A percentile compares a stretch with the other conserved stretches of the same genome.
These are phyloP conservation scores for Thoreauomyces humboldtii DNA, from an alignment of 192 early-diverging fungal species.

Conservation along the genomic window DNA sequence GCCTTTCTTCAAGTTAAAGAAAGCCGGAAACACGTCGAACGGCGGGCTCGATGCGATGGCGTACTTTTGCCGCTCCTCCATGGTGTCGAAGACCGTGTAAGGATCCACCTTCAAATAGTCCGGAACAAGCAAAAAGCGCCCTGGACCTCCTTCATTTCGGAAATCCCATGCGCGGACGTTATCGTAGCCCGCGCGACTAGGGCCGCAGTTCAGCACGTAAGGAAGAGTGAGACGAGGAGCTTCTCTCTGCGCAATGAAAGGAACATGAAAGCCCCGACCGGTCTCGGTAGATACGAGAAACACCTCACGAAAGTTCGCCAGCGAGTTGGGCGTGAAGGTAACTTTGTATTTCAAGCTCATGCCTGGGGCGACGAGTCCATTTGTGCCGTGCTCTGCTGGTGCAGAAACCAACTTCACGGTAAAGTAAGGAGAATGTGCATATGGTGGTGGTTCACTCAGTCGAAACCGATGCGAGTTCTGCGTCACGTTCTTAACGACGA, in stretches of 20 bases:
- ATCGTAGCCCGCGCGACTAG: conserved; percentile 38
- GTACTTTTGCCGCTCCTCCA: conserved; percentile 4
- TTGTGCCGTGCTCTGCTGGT: conserved; percentile 25
- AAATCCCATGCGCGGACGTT: conserved; percentile 33
- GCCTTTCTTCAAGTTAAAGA: conserved; percentile 30
- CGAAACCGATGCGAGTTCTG: conserved; percentile 38
- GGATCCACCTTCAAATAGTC: conserved; percentile 26
- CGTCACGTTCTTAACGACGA: conserved; percentile 47
- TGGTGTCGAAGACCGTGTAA: conserved; percentile 35
- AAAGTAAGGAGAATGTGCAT: conserved; percentile 42
- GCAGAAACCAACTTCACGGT: conserved; percentile 24
- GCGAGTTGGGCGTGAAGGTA: conserved; percentile 41
- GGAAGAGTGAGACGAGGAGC: conserved; percentile 43
- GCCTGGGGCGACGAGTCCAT: conserved; percentile 49
- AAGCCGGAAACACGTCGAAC: conserved; percentile 43
- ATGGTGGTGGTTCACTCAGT: conserved; percentile 34
- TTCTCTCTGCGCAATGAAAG: conserved; percentile 34
- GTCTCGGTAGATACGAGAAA: conserved; percentile 44
- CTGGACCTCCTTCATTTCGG: conserved; percentile 43
- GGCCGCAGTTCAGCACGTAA: conserved; percentile 45
- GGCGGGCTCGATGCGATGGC: conserved; percentile 16
- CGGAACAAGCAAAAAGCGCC: conserved; percentile 39
- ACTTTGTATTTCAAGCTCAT: conserved; percentile 41
- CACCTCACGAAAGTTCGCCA: conserved; percentile 37
- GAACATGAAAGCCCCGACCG: conserved; percentile 21